Conservation (phyloP, 306 rosid species). For the Vigna hirtella region DNA sequence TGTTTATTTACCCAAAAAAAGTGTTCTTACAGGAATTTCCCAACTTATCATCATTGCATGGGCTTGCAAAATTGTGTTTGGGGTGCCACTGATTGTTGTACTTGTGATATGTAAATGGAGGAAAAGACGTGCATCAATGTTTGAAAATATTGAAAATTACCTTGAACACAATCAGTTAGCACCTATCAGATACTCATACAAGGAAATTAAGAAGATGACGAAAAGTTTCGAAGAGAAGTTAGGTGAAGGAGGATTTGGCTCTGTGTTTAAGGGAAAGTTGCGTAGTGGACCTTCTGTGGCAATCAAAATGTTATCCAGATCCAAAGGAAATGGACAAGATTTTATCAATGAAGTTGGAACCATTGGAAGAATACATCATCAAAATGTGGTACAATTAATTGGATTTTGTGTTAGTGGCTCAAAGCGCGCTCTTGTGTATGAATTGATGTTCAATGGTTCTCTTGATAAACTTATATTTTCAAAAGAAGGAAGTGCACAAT, state of each 20-base stretch:
- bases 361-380: background rate
- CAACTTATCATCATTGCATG: no score
- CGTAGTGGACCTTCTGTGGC: background rate
- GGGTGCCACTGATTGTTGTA: no score
- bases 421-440: background rate
- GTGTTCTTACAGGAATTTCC: no score
- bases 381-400: background rate
- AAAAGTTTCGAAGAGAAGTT: background rate
- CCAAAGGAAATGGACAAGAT: background rate
- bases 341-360: background rate
- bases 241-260: background rate
- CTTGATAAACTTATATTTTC: background rate
- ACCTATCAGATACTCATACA: background rate
- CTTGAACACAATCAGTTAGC: background rate
- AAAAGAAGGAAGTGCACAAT: background rate
- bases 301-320: background rate
- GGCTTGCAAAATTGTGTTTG: no score
- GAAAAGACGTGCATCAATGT: no score
- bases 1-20: no score
- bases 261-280: background rate
- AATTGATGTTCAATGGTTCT: background rate
- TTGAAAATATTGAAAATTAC: background rate
- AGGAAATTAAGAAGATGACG: background rate
- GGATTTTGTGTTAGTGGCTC: background rate
- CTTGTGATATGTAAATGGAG: background rate